Conservation (phyloP, 257 asterid species). For the Handroanthus guayacan region DNA sequence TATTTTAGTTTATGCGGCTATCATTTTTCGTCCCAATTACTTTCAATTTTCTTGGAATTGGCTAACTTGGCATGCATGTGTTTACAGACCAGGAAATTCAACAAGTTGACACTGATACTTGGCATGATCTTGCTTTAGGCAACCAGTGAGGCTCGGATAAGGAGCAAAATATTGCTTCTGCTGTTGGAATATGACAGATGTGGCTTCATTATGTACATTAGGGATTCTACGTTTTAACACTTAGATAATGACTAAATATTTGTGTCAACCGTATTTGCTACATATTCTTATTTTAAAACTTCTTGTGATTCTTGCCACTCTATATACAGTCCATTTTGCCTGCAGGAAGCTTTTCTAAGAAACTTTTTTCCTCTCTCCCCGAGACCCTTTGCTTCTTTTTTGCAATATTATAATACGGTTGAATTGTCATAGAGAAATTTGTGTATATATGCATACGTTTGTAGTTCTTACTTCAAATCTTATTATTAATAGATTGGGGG, state of each 20-base stretch:
- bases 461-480: too few relatives aligned
- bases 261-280: neutral
- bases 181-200: too few relatives aligned
- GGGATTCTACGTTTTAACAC: neutral
- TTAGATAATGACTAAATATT: neutral
- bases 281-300: neutral
- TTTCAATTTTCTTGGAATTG: neutral
- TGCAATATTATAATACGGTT: too few relatives aligned
- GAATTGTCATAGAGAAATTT: too few relatives aligned
- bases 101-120: slow-evolving; percentile 57
- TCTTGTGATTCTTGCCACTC: neutral
- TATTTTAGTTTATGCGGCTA: neutral
- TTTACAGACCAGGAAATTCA: slow-evolving; percentile 68
- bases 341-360: too few relatives aligned
- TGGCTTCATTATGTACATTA: slow-evolving; percentile 13
- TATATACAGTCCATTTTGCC: too few relatives aligned
- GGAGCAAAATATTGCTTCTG: neutral
- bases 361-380: too few relatives aligned
- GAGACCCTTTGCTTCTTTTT: too few relatives aligned
- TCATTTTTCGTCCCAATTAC: neutral
- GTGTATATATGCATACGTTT: too few relatives aligned
- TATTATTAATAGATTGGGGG: too few relatives aligned
- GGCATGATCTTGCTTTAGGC: slow-evolving; percentile 79
- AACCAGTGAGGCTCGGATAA: slow-evolving; percentile 37
- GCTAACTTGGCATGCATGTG: slow-evolving; percentile 11